These are phyloP conservation scores for Rosa persica DNA, from an alignment of 306 rosid species.

Conservation along the genomic window DNA sequence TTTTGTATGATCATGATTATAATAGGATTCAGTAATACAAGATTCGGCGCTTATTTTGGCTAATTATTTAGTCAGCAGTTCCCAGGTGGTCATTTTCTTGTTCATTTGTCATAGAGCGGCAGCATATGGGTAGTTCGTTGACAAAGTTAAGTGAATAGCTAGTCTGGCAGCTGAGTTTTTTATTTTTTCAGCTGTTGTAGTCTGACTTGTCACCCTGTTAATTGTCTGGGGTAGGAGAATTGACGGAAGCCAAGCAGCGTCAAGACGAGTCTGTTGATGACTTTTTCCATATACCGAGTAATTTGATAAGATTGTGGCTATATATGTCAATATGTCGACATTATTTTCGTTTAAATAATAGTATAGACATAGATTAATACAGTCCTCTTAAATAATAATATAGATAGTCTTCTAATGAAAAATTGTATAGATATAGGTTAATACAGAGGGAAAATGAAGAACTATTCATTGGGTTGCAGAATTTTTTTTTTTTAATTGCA, in stretches of 20 bases:
- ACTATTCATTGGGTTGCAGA: not conserved
- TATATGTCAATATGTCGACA: not conserved
- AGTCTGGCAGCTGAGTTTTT: no score
- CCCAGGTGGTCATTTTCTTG: not conserved
- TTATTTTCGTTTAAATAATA: not conserved
- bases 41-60: not conserved
- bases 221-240: no score
- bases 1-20: not conserved
- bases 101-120: not conserved
- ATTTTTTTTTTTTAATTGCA: not conserved
- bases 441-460: not conserved
- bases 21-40: not conserved
- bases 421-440: not conserved
- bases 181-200: no score
- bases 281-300: no score
- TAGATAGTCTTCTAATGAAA: no score
- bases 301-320: no score
- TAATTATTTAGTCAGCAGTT: not conserved
- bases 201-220: no score
- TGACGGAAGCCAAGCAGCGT: no score
- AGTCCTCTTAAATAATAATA: not conserved
- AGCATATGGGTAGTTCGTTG: not conserved
- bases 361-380: not conserved
- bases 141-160: not conserved
- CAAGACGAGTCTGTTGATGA: no score